Conservation (phyloP, 345 rosid species). For the Salix suchowensis region DNA sequence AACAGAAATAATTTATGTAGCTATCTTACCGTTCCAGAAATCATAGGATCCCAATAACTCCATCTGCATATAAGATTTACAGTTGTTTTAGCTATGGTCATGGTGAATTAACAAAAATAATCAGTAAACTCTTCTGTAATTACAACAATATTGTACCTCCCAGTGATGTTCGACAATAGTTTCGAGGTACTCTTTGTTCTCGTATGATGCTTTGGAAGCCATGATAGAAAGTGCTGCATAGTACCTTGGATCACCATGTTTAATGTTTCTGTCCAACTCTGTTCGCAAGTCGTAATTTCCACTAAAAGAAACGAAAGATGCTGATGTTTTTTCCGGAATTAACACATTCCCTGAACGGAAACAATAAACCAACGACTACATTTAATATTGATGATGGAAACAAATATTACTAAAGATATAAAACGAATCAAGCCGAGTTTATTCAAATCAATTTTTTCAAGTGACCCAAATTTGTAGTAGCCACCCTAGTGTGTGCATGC, state of each 20-base stretch:
- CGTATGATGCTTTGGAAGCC: constrained; percentile 65
- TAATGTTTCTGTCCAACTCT: constrained; percentile 40
- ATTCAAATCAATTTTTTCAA: no score
- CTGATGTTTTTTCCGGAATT: constrained; percentile 40
- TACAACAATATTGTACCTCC: constrained; percentile 35
- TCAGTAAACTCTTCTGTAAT: no score
- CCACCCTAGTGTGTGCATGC: no score
- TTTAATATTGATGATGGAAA: not conserved
- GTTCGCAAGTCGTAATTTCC: constrained; percentile 48
- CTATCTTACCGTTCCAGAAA: constrained; percentile 62
- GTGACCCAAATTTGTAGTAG: no score
- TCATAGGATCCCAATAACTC: constrained; percentile 47
- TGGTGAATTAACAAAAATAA: not conserved
- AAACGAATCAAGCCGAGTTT: no score
- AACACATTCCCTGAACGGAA: constrained; percentile 36
- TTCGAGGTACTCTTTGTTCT: constrained; percentile 49
- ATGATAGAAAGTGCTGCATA: constrained; percentile 50
- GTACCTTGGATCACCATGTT: constrained; percentile 38
- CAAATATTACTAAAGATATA: not conserved
- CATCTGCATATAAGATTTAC: constrained; percentile 36
- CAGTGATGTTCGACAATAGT: constrained; percentile 41
- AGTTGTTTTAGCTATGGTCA: not conserved
- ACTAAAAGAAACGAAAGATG: constrained; percentile 34
- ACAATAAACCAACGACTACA: not conserved
- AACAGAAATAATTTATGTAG: not conserved